These are phyloP conservation scores for Aspergillus udagawae DNA, from an alignment of 2,329 filamentous ascomycete genomes.

Conservation along the genomic window DNA sequence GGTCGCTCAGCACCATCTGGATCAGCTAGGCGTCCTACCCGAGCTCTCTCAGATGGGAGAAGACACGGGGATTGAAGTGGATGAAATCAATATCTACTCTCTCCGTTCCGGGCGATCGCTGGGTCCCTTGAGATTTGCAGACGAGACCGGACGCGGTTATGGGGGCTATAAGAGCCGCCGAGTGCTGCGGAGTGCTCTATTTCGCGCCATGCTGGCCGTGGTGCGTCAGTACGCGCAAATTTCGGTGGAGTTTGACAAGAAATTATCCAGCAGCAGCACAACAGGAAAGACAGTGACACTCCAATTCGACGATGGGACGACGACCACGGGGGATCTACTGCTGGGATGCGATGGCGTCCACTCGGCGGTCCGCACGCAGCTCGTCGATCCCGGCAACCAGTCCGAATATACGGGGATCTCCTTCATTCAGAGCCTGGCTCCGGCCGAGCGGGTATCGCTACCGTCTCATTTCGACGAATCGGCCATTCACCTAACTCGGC, in stretches of 20 bases:
- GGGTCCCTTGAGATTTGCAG: conserved; percentile 27
- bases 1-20: conserved; percentile 31
- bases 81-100: conserved; percentile 30
- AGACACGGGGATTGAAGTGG: conserved; percentile 26
- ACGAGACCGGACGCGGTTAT: conserved; percentile 22
- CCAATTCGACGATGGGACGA: conserved; percentile 29
- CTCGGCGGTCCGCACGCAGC: conserved; percentile 32
- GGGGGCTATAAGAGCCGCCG: conserved; percentile 27
- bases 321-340: conserved; percentile 32
- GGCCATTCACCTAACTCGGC: conserved; percentile 30
- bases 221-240: conserved; percentile 14
- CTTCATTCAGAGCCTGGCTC: conserved; percentile 33
- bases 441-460: conserved; percentile 15
- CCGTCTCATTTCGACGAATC: conserved; percentile 22
- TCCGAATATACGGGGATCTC: conserved; percentile 41
- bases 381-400: conserved; percentile 30
- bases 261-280: conserved; percentile 5
- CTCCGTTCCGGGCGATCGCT: conserved; percentile 27
- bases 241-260: conserved; percentile 6
- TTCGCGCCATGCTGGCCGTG: conserved; percentile 30
- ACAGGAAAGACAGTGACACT: conserved; percentile 20
- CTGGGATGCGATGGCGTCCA: conserved; percentile 41
- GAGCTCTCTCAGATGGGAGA: conserved; percentile 27
- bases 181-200: conserved; percentile 30
- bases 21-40: conserved; percentile 30